Percentiles rank a stretch among this genome's conserved stretches.
Evolutionary conservation across 306 rosid species (phyloP).

Genomic region (Lablab purpureus): DNA sequence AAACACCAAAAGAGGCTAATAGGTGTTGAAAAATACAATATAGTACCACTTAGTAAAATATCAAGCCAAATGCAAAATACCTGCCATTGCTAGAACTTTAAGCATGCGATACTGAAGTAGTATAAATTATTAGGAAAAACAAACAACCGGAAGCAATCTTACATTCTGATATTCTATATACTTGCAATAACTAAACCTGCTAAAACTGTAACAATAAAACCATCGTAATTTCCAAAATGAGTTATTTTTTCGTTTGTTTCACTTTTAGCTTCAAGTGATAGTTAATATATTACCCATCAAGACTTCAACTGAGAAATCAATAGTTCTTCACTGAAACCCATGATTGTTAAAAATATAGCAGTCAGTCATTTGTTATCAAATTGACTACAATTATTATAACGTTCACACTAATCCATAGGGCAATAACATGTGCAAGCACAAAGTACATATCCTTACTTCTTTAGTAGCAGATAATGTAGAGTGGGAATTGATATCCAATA

Average conservation of each 20-base stretch:
- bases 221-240: background rate
- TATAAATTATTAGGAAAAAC: constrained; percentile 20
- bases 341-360: background rate
- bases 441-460: background rate
- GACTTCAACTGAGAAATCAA: constrained; percentile 6
- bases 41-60: background rate
- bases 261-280: constrained; percentile 36
- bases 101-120: background rate
- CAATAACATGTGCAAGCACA: constrained; percentile 1
- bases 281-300: background rate
- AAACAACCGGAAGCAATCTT: constrained; percentile 1
- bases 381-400: background rate
- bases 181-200: background rate
- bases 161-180: background rate
- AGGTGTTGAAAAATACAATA: background rate
- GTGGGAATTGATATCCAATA: constrained; percentile 16
- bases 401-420: constrained; percentile 4
- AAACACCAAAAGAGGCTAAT: constrained; percentile 11
- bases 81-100: background rate
- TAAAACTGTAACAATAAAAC: constrained; percentile 5
- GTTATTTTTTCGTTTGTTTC: background rate
- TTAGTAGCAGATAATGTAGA: constrained; percentile 16
- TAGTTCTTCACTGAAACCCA: constrained; percentile 22
- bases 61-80: background rate
- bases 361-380: background rate